These are phyloP conservation scores for Linaria vulgaris DNA, from an alignment of 257 asterid genomes.

Conservation along the genomic window DNA sequence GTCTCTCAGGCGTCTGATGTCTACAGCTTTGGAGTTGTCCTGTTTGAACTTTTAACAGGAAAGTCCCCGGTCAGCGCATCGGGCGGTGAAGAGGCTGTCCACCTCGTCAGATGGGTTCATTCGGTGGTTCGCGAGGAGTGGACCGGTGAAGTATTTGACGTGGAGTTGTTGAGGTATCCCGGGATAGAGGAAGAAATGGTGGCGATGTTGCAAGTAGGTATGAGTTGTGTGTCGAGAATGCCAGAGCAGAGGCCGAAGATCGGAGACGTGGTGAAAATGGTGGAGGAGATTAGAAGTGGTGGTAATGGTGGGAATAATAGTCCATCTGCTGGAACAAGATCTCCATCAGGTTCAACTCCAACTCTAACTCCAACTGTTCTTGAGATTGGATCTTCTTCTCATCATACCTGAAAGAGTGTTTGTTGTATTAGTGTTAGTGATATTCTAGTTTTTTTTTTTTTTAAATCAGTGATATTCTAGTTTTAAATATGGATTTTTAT, in stretches of 20 bases:
- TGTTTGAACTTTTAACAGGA: conserved; percentile 65
- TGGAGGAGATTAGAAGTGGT: conserved; percentile 44
- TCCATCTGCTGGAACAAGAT: conserved; percentile 38
- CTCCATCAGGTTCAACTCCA: conserved; percentile 42
- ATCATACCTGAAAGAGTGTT: conserved; percentile 20
- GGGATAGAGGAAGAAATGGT: conserved; percentile 73
- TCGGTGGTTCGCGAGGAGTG: conserved; percentile 73
- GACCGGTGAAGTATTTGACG: conserved; percentile 67
- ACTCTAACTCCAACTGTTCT: conserved; percentile 28
- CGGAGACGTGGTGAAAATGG: conserved; percentile 44
- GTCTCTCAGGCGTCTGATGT: conserved; percentile 59
- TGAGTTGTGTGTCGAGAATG: conserved; percentile 55
- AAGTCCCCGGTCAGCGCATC: conserved; percentile 47
- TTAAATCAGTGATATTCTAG: too few relatives aligned
- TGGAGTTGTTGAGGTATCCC: conserved; percentile 52
- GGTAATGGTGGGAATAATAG: conserved; percentile 35
- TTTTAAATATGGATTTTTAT: too few relatives aligned
- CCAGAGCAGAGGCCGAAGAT: conserved; percentile 64
- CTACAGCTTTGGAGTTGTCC: conserved; percentile 64
- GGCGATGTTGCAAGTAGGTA: conserved; percentile 58
- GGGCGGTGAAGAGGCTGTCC: conserved; percentile 43
- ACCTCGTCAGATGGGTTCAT: conserved; percentile 63
- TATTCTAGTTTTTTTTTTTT: too few relatives aligned
- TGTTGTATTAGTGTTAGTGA: conserved; percentile 15
- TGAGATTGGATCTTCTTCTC: conserved; percentile 33